Evolutionary conservation across 208 protist genomes (phyloP).

Genomic region (Leishmania mexicana): DNA sequence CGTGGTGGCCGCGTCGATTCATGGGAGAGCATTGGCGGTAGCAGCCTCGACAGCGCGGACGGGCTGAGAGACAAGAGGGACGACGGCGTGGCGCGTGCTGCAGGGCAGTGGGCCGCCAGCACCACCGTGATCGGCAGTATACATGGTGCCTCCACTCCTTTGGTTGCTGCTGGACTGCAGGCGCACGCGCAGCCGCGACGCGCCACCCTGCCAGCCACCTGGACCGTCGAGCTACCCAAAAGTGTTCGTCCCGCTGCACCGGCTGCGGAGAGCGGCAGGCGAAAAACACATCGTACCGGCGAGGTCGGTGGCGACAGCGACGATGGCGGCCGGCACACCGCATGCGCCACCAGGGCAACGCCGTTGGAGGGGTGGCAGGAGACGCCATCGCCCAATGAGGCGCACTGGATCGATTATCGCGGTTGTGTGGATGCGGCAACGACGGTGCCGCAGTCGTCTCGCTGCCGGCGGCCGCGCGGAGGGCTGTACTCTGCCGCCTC

Average conservation of each 20-base stretch:
- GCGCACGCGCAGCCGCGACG: neutral
- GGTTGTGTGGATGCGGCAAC: neutral
- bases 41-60: neutral
- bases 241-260: neutral
- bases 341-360: neutral
- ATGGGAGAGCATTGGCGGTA: slow-evolving; percentile 11
- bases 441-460: neutral
- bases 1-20: slow-evolving; percentile 12
- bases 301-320: neutral
- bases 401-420: neutral
- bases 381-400: neutral
- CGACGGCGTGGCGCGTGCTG: neutral
- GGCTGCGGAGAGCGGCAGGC: neutral
- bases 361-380: neutral
- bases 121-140: neutral
- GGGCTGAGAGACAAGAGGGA: neutral
- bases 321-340: neutral
- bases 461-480: slow-evolving; percentile 5
- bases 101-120: neutral
- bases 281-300: neutral
- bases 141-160: neutral
- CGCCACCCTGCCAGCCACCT: neutral
- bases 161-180: neutral
- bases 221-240: neutral
- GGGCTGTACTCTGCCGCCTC: slow-evolving; percentile 19